Conservation (phyloP, 2,329 filamentous ascomycete species). For the Diaporthe citriasiana region DNA sequence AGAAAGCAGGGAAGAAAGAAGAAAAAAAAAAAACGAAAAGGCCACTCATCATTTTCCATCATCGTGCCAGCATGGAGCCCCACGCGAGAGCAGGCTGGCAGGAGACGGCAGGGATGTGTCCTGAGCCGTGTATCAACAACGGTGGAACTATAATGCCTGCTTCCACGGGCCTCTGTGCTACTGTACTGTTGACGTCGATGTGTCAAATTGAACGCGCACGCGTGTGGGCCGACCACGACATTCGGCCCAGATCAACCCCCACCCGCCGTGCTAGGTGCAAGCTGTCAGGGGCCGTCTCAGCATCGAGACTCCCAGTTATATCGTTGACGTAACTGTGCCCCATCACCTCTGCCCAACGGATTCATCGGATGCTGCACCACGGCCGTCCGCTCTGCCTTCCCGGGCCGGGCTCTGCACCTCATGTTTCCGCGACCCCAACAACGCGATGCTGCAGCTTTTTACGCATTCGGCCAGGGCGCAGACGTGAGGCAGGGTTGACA, state of each 20-base stretch:
- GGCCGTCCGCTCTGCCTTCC: background rate
- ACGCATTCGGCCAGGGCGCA: constrained; percentile 23
- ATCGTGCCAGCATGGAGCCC: background rate
- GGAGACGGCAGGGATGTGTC: background rate
- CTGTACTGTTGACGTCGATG: constrained; percentile 25
- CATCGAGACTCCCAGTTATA: background rate
- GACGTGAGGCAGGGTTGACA: constrained; percentile 29
- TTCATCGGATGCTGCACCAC: constrained; percentile 7
- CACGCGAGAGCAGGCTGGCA: background rate
- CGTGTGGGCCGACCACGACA: constrained; percentile 16
- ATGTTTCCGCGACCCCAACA: background rate
- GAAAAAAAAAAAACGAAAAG: background rate
- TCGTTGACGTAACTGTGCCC: constrained; percentile 19
- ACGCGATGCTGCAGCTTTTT: constrained; percentile 28
- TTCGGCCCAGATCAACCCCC: background rate
- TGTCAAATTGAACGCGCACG: constrained; percentile 31
- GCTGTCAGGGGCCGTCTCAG: constrained; percentile 22
- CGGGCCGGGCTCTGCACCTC: background rate
- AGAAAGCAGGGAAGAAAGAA: background rate
- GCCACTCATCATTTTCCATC: constrained; percentile 8
- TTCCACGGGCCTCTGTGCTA: constrained; percentile 24
- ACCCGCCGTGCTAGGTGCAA: constrained; percentile 4
- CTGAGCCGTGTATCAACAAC: constrained; percentile 14
- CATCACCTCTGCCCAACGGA: background rate
- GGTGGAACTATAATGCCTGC: constrained; percentile 26